Conservation (phyloP, 1,284 basidiomycete genomes). For the Termitomyces sp. region DNA sequence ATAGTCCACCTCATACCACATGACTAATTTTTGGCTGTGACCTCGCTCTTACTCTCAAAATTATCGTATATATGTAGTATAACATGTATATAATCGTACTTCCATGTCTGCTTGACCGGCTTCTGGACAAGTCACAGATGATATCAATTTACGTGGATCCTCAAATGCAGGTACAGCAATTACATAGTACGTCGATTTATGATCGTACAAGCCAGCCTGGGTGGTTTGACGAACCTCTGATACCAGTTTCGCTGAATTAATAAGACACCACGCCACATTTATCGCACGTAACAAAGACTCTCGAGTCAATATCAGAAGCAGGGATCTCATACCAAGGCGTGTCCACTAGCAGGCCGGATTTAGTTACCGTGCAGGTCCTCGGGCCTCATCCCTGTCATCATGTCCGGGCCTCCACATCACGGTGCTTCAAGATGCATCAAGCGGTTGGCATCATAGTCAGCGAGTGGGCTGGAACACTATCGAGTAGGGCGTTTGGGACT, state of each 20-base stretch:
- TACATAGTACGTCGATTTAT: background rate
- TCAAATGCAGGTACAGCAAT: background rate
- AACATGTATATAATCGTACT: background rate
- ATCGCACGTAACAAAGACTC: background rate
- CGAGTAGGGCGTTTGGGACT: background rate
- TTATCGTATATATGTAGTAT: background rate
- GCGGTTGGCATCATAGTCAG: background rate
- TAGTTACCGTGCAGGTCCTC: too few relatives aligned
- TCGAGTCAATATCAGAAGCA: background rate
- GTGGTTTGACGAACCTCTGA: too few relatives aligned
- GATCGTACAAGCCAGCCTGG: background rate
- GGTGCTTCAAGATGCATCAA: background rate
- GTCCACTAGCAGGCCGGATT: background rate
- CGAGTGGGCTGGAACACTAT: background rate
- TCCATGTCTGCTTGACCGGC: background rate
- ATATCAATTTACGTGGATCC: too few relatives aligned
- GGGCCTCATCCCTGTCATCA: too few relatives aligned
- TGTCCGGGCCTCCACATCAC: background rate
- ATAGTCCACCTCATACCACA: background rate
- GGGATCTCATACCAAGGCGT: too few relatives aligned
- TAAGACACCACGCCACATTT: background rate
- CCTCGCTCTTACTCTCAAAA: background rate
- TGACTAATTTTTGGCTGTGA: background rate
- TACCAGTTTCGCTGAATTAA: background rate
- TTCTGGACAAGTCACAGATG: too few relatives aligned